phyloP scores from a whole-genome alignment of 331 rosid genomes.

The Arachis monticola region DNA sequence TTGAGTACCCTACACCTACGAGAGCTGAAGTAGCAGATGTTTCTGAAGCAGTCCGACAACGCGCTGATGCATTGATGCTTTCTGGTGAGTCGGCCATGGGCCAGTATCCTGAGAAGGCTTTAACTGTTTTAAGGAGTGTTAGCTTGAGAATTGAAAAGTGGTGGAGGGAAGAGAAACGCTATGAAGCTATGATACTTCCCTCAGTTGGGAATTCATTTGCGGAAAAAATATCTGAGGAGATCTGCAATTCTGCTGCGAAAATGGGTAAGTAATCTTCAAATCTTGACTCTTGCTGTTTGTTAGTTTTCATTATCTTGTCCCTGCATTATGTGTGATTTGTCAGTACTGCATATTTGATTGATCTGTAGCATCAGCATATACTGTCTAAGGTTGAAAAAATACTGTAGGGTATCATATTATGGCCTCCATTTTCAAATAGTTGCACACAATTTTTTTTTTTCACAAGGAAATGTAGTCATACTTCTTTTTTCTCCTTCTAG shows the following conservation, averaged over 20 bases:
- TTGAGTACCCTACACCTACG: slow-evolving; percentile 97
- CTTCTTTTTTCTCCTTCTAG: no score
- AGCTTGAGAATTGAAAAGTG: slow-evolving; percentile 97
- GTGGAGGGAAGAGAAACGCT: slow-evolving; percentile 98
- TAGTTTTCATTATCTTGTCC: slow-evolving; percentile 27
- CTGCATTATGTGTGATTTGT: background rate
- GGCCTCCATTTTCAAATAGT: no score
- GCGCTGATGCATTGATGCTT: slow-evolving; percentile 99
- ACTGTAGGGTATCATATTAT: background rate
- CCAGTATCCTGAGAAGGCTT: slow-evolving; percentile 96
- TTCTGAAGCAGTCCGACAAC: slow-evolving; percentile 99
- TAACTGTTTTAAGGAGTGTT: slow-evolving; percentile 91
- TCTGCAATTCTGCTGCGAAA: slow-evolving; percentile 96
- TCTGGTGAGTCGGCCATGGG: slow-evolving; percentile 99
- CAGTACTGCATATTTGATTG: slow-evolving; percentile 10
- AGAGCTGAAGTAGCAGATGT: slow-evolving; percentile 99
- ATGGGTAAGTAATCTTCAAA: slow-evolving; percentile 72
- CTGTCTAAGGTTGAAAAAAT: slow-evolving; percentile 9
- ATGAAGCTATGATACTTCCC: slow-evolving; percentile 77
- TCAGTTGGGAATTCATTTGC: slow-evolving; percentile 77
- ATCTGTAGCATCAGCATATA: background rate
- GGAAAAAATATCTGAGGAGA: slow-evolving; percentile 88
- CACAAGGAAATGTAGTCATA: no score
- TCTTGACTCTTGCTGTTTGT: slow-evolving; percentile 25
- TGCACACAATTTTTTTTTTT: no score